Base-by-base conservation (phyloP, 2,329 filamentous ascomycete genomes). In the Pseudocercospora fijiensis region DNA sequence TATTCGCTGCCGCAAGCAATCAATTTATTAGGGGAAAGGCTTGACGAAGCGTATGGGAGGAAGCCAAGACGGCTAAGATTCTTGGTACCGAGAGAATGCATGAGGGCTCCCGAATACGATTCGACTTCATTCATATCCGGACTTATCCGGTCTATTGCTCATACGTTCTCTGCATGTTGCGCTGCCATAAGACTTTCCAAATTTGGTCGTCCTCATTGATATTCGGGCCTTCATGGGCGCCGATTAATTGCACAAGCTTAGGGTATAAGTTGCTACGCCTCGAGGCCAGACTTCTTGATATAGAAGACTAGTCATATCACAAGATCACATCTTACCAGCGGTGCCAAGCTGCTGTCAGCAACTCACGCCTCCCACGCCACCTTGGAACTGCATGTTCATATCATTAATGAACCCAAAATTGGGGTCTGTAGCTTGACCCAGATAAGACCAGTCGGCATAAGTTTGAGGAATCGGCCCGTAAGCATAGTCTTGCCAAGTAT, bases 371-470 rank as follows among this genome's bases (percentile, higher is more conserved):
- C 65, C 65, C n/a, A 59, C 55, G 8, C 62, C 52, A 20, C 65
- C 65, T 24, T 63, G 57, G 16, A 68, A 65, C 47, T 68, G 66
- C 58, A 66, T 58, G 47, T 65, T 56, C 51, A 68, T 33, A 56
- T 69, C 67, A 61, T 59, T 58, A 18, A 67, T 55, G 27, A 67
- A 67, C 13, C 67, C 67, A 58, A 69, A 67, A 47, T 67, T 67
- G 13, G 65, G 67, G 59, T 69, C 67, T 30, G 65, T 67, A 5
- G 61, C 61, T 37, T 67, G 61, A 9, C 63, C 65, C 18, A 69
- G 45, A 47, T 65, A 67, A 9, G 58, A 64, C 65, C 67, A 67
- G 43, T 69, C 67, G 13, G 65, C 63, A 51, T 64, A 67, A 8
- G 63, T 67, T 53, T 67, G 67, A 33, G 65, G 67, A 4, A 66